Evolutionary conservation across 768 basidiomycete species (phyloP).

Genomic region (Suillus plorans): DNA sequence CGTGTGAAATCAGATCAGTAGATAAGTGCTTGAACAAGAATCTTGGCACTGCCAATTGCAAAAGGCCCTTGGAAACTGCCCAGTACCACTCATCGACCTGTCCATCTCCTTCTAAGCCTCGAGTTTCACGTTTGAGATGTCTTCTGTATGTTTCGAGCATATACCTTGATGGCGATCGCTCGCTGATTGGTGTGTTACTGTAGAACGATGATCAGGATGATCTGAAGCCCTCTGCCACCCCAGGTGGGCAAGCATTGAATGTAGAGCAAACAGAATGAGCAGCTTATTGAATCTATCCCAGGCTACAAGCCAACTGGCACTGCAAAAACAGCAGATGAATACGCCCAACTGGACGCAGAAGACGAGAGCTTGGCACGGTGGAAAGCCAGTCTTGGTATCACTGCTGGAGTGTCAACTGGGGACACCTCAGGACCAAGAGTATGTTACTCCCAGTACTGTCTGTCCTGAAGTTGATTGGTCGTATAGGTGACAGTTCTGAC

Average conservation of each 20-base stretch:
- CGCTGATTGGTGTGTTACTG: conserved; percentile 9
- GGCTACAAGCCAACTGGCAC: conserved; percentile 70
- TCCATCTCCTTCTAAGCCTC: not conserved
- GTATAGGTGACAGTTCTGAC: conserved; percentile 66
- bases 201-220: conserved; percentile 70
- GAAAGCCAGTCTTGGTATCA: conserved; percentile 92
- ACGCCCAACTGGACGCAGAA: conserved; percentile 80
- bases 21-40: conserved; percentile 24
- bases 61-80: conserved; percentile 13
- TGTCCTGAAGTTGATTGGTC: conserved; percentile 23
- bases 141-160: conserved; percentile 41
- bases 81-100: conserved; percentile 12
- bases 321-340: conserved; percentile 76
- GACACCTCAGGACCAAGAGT: conserved; percentile 67
- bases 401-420: conserved; percentile 43
- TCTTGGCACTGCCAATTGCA: conserved; percentile 7
- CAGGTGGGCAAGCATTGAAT: conserved; percentile 44
- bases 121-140: conserved; percentile 41
- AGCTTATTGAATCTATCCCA: conserved; percentile 27
- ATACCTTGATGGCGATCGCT: not conserved
- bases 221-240: conserved; percentile 63
- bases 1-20: conserved; percentile 72
- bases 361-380: conserved; percentile 94
- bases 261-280: not conserved
- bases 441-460: conserved; percentile 16